These are phyloP conservation scores for Chlamydomonas reinhardtii DNA, from an alignment of 163 green algal genomes.

Conservation along the genomic window DNA sequence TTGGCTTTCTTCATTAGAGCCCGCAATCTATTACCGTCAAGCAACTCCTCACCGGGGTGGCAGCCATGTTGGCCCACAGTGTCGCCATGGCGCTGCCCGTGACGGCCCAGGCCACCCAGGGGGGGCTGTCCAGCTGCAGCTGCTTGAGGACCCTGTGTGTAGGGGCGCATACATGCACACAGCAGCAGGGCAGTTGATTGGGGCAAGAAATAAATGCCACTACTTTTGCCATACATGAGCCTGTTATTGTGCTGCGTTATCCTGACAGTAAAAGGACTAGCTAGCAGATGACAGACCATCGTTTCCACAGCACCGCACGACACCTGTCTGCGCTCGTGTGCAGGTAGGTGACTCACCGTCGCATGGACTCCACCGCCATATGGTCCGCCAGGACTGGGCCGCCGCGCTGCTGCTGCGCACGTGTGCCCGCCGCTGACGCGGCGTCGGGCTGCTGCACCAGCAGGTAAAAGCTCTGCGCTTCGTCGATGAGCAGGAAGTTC, in stretches of 20 bases:
- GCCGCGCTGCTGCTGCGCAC: too few relatives aligned
- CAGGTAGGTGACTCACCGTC: constrained; percentile 14
- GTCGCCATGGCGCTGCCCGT: constrained; percentile 44
- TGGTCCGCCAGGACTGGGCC: constrained; percentile 21
- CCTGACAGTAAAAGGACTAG: too few relatives aligned
- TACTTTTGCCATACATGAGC: too few relatives aligned
- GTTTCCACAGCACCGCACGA: too few relatives aligned
- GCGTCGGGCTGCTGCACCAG: background rate
- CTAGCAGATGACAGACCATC: too few relatives aligned
- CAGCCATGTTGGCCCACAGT: constrained; percentile 32
- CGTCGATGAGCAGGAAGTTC: constrained; percentile 42
- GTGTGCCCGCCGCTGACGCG: background rate
- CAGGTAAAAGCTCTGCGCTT: constrained; percentile 45
- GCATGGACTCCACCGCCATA: constrained; percentile 13
- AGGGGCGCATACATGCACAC: background rate
- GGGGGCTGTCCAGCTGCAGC: constrained; percentile 40
- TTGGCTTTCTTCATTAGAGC: too few relatives aligned
- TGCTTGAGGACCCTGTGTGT: constrained; percentile 25
- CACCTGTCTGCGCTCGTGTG: background rate
- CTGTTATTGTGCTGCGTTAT: too few relatives aligned
- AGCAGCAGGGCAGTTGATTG: too few relatives aligned
- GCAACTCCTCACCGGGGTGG: constrained; percentile 23
- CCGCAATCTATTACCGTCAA: background rate
- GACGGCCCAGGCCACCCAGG: constrained; percentile 41
- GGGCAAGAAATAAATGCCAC: too few relatives aligned